Base-by-base conservation (phyloP, 208 protist genomes). In the Trypanosoma boissoni region DNA sequence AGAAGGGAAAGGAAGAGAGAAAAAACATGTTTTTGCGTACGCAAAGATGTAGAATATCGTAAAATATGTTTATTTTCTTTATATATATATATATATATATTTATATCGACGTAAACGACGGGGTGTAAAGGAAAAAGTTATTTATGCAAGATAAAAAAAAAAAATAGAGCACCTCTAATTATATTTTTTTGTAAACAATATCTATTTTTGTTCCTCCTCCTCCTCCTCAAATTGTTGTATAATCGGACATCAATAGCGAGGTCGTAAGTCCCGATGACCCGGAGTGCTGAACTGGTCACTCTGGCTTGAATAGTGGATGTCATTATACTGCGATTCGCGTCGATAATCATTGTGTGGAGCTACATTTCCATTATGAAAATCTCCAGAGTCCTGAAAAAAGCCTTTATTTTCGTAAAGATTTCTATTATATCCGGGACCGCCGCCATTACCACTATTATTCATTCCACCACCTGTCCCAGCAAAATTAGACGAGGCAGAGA, bases 21-120 rank as follows among this genome's bases (percentile, higher is more conserved):
- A 43, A 41, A 26, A 27, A 27, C 9, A 46, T 31, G 52, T 27
- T 9, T 21, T 31, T 8, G 6, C 16, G 9, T 31, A 50, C 6
- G 44, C 44, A 50, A n/a, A 14, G 6, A 6, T 50, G 44, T 31
- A 50, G 26, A 29, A 50, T n/a, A 29, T 41, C 31, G 1, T 10
- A 67, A 58, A 41, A n/a, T n/a, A n/a, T n/a, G n/a, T n/a, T n/a
- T n/a, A n/a, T 56, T 26, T 37, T 39, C 21, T 53, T 45, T 18
- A 53, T 39, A 45, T 68, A 73, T 23, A 73, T 68, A 51, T 31
- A 52, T 18, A 23, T 16, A 34, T 42, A 49, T 45, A 49, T 55
- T 10, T 14, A 26, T 27, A 29, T 5, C 23, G 27, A 53, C 1
- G 28, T 37, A 53, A 24, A 56, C 2, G 31, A 0, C 6, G 21